Evolutionary conservation across 2,329 filamentous ascomycete species (phyloP), one percentile per base, ranked within the genome.

Genomic region (Aspergillus novofumigatus): DNA sequence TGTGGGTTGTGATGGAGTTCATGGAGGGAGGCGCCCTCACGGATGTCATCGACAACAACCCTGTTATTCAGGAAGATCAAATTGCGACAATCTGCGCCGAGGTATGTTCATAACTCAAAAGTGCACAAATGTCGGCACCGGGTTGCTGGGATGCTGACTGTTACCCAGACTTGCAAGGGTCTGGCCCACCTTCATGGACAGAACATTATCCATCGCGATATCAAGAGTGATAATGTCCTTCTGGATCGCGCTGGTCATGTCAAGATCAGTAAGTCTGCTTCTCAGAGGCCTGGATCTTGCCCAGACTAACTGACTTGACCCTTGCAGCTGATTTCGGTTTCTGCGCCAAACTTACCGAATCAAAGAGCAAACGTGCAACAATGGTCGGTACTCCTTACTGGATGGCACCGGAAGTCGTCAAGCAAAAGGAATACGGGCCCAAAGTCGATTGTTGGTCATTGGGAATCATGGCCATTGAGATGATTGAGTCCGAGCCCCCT

Each of bases 1-100:
- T 99, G n/a, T 99, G 94, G 94, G 92, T 99, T 10, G 93, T 99
- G 53, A 96, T 99, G 94, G 94, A 99, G 78, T 99, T 92, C 70
- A 99, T 99, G 94, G 94, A 99, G 78, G 94, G 94, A 67, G 94
- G 94, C 78, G 91, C 94, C 60, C 79, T 99, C 74, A 99, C 94
- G 1, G 94, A 99, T 80, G 92, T 99, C 59, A 99, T 99, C 76
- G 94, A 99, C 77, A 97, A 97, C 78, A 99, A 97, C 75, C 85
- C 89, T 2, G 86, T 87, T 56, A 97, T 99, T 67, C 91, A 89
- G 4, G 94, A 99, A 75, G 91, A 97, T 72, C 94, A 99, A 75
- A 99, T 99, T 69, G 91, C 94, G 9, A 97, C 93, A 4, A 97
- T 99, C 64, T 97, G 93, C 75, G 84, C 89, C 52, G 94, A 99